Evolutionary conservation across 1,284 basidiomycete genomes (phyloP).

Genomic region (Amylostereum areolatum): DNA sequence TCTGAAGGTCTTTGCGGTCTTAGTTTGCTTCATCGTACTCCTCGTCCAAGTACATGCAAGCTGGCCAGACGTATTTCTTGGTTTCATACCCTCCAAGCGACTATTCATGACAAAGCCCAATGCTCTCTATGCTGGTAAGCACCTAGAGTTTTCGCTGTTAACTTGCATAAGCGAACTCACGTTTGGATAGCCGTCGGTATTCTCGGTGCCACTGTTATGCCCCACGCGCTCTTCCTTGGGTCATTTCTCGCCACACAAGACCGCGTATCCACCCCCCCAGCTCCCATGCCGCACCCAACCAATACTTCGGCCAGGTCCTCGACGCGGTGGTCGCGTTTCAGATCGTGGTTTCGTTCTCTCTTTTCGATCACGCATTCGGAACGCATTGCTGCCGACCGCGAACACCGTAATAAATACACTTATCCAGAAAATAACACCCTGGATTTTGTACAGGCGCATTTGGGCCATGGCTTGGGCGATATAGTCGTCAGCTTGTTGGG

Average conservation of each 20-base stretch:
- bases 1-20: conserved; percentile 67
- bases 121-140: conserved; percentile 74
- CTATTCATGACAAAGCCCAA: conserved; percentile 53
- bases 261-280: conserved; percentile 34
- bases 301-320: neutral
- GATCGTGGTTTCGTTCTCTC: conserved; percentile 1
- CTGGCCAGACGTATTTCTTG: conserved; percentile 81
- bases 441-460: conserved; percentile 67
- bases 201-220: conserved; percentile 83
- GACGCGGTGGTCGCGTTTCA: neutral
- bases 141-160: neutral
- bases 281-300: neutral
- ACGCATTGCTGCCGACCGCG: conserved; percentile 6
- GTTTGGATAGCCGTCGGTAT: conserved; percentile 68
- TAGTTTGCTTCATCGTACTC: conserved; percentile 80
- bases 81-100: conserved; percentile 74
- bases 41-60: conserved; percentile 69
- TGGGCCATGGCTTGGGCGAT: conserved; percentile 73
- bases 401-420: conserved; percentile 3
- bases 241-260: conserved; percentile 82
- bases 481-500: conserved; percentile 64
- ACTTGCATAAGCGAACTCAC: neutral
- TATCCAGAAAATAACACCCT: conserved; percentile 58
- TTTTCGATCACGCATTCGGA: conserved; percentile 5
- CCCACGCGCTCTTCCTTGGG: conserved; percentile 88